These are phyloP conservation scores for Mitosporidium daphniae DNA, from an alignment of 371 early-diverging fungal species.

Conservation along the genomic window DNA sequence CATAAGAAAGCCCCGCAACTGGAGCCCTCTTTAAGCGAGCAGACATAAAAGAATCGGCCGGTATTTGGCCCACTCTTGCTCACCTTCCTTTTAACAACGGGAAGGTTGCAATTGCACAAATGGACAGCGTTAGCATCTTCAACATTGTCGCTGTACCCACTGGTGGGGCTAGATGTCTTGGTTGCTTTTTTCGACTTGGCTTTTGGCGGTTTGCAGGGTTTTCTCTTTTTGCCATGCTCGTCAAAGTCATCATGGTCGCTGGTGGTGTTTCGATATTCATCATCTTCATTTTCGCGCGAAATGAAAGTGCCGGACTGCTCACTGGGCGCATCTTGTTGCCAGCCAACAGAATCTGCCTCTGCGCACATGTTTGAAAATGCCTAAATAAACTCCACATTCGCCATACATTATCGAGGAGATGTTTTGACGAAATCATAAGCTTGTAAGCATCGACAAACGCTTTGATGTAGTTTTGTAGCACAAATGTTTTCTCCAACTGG, in stretches of 20 bases:
- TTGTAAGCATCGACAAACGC: slow-evolving; percentile 6
- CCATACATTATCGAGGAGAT: slow-evolving; percentile 35
- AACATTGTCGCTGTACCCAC: not conserved
- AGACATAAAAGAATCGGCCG: slow-evolving; percentile 11
- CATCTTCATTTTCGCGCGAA: no score
- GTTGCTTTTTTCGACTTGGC: not conserved
- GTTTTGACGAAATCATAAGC: slow-evolving; percentile 19
- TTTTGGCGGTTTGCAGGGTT: no score
- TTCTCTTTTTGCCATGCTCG: no score
- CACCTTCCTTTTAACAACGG: not conserved
- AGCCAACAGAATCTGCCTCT: not conserved
- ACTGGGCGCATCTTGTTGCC: no score
- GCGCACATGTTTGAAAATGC: slow-evolving; percentile 1
- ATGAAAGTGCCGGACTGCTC: no score
- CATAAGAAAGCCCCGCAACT: no score
- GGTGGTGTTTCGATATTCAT: no score
- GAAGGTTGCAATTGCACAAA: not conserved
- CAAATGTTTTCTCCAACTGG: slow-evolving; percentile 1
- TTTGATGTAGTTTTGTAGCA: slow-evolving; percentile 6
- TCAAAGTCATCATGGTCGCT: no score
- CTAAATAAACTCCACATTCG: slow-evolving; percentile 10
- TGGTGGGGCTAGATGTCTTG: not conserved
- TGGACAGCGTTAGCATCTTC: not conserved
- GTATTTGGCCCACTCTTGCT: slow-evolving; percentile 4
- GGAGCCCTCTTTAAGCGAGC: no score